Base-by-base conservation (phyloP, 2,329 filamentous ascomycete species). In the Celoporthe dispersa region DNA sequence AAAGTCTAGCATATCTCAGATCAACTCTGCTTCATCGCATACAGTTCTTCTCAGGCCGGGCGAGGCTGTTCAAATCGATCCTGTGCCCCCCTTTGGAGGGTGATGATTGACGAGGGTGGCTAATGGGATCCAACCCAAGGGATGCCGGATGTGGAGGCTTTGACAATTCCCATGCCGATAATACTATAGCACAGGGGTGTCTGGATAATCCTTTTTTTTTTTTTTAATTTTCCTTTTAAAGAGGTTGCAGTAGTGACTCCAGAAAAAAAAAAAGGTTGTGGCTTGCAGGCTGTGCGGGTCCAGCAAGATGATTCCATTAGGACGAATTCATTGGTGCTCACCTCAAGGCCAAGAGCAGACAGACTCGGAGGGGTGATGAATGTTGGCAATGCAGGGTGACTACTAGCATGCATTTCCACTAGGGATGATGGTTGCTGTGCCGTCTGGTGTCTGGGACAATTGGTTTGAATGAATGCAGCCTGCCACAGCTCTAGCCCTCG, bases 161-260 rank as follows among this genome's bases (percentile, higher is more conserved):
- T 7, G 33, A 25, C n/a, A 14, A 39, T 39, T 35, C 37, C 19
- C 31, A 22, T 37, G 55, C 22, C 4, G 7, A 48, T 48, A 48
- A 60, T 60, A 35, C 31, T 31, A 60, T 37, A 48, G 22, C 9
- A 48, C 44, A 48, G 55, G 55, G 55, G 31, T 60, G 55, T 60
- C 31, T 60, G 53, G 19, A n/a, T 33, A 16, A n/a, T n/a, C n/a
- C n/a, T n/a, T n/a, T n/a, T n/a, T n/a, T n/a, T n/a, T n/a, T n/a
- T n/a, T n/a, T 19, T 16, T 3, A 11, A 12, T 39, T 39, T 39
- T 39, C 37, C n/a, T 31, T n/a, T 19, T 48, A 48, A 55, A 55
- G 51, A 55, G 25, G 51, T 55, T 55, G 53, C 53, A 57, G 53
- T 19, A 57, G 53, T 57, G 53, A 57, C 53, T 31, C 53, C 28